Evolutionary conservation across 768 basidiomycete species (phyloP).

Genomic region (Trametes meyenii): DNA sequence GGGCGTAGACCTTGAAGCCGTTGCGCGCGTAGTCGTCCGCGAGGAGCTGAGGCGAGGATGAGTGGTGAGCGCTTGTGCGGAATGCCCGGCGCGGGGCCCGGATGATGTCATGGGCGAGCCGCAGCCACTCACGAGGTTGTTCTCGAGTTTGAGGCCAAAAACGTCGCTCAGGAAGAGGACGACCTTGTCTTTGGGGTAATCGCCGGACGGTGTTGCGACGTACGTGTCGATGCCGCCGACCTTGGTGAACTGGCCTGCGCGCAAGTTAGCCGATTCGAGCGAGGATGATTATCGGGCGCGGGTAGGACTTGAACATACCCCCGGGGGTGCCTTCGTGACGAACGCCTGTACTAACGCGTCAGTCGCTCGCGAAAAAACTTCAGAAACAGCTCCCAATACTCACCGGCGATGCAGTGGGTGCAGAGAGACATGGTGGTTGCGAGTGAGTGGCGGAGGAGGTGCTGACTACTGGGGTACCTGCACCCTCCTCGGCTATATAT

Average conservation of each 20-base stretch:
- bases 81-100: neutral
- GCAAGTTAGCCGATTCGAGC: neutral
- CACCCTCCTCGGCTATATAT: slow-evolving; percentile 8
- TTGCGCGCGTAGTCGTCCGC: slow-evolving; percentile 48
- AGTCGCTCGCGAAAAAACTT: neutral
- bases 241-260: slow-evolving; percentile 38
- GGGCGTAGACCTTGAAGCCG: slow-evolving; percentile 41
- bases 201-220: slow-evolving; percentile 41
- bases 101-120: slow-evolving; percentile 28
- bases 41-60: slow-evolving; percentile 37
- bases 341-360: slow-evolving; percentile 29
- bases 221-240: slow-evolving; percentile 46
- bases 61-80: neutral
- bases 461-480: neutral
- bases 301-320: slow-evolving; percentile 38
- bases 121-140: slow-evolving; percentile 41
- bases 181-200: slow-evolving; percentile 40
- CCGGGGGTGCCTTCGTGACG: slow-evolving; percentile 40
- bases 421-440: slow-evolving; percentile 51
- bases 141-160: slow-evolving; percentile 34
- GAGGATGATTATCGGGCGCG: slow-evolving; percentile 47
- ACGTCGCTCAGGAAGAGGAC: slow-evolving; percentile 43
- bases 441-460: neutral
- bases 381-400: neutral
- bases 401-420: slow-evolving; percentile 58